Evolutionary conservation across 176 grass and related monocot genomes (phyloP), one percentile per base, ranked within the genome.

Genomic region (Triticum timopheevii): DNA sequence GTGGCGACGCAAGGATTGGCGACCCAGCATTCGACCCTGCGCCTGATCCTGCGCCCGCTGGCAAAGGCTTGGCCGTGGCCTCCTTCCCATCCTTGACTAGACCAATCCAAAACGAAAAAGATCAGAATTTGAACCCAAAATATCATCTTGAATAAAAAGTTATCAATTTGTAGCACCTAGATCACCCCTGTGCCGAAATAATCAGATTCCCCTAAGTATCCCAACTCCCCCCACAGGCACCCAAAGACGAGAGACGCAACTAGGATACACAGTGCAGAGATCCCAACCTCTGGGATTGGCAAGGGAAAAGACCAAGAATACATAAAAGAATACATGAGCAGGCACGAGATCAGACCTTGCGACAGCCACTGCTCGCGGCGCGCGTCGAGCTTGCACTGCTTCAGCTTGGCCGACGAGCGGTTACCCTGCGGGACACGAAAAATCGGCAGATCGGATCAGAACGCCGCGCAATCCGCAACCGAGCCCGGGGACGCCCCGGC

Each of bases 331-430:
- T 22, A 20, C 5, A 36, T 10, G 47, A 54, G 10, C 25, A 80
- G 77, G 39, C 73, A 67, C 33, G 61, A 22, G 50, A 85, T 78
- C 90, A 73, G 45, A 99, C 97, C 97, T 97, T 99, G 97, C 33
- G 94, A 94, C 25, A 99, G 94, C 92, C 94, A 99, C 92, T 99
- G 97, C 90, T 90, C 97, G 25, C 97, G 94, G 65, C 97, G 87
- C 56, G 94, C 94, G 73, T 99, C 97, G 58, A 94, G 89, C 87
- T 99, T 99, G 90, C 87, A 93, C 91, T 97, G 94, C 89, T 97
- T 99, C 86, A 97, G 87, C 88, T 95, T 99, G 36, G 97, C 97
- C 61, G 94, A 91, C 28, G 94, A 89, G 68, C 97, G 71, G 87
- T 92, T 96, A 23, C 85, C 89, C 97, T 99, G 81, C 58, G 44